Conservation (phyloP, 495 filamentous ascomycete species). For the Schizothecium vesticola region DNA sequence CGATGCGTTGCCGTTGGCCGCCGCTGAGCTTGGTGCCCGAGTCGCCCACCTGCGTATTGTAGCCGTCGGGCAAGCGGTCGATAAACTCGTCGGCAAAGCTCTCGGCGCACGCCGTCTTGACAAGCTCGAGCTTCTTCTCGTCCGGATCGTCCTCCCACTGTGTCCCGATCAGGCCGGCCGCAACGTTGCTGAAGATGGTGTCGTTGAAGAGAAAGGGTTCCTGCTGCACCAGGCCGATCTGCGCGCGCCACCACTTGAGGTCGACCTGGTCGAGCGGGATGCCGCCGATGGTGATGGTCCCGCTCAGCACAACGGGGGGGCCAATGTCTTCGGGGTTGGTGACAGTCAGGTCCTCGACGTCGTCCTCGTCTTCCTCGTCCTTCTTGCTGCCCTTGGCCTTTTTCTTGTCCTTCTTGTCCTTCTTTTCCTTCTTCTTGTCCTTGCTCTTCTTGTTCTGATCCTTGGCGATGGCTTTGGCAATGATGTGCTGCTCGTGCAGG, state of each 20-base stretch:
- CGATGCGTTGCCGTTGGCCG: constrained; percentile 62
- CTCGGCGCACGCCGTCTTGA: constrained; percentile 53
- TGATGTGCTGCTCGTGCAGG: constrained; percentile 49
- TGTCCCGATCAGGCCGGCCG: constrained; percentile 55
- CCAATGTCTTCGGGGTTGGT: constrained; percentile 31
- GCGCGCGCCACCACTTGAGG: constrained; percentile 60
- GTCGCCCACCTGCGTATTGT: constrained; percentile 53
- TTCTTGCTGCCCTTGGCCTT: constrained; percentile 32
- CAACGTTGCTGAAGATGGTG: constrained; percentile 60
- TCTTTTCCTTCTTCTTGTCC: constrained; percentile 34
- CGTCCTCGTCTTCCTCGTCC: constrained; percentile 15
- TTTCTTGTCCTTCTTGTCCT: constrained; percentile 38
- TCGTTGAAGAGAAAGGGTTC: constrained; percentile 73
- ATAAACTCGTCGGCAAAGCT: constrained; percentile 57
- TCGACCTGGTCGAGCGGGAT: constrained; percentile 51
- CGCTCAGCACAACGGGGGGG: constrained; percentile 38
- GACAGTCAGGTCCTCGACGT: constrained; percentile 21
- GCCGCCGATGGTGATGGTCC: constrained; percentile 50
- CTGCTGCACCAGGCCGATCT: constrained; percentile 66
- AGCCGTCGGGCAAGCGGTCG: constrained; percentile 54
- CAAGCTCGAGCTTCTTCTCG: constrained; percentile 47
- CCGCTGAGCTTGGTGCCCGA: constrained; percentile 46
- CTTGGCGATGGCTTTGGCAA: constrained; percentile 44
- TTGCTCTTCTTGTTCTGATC: constrained; percentile 38
- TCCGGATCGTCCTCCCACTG: constrained; percentile 48